Percentiles rank a stretch among this genome's conserved stretches.
phyloP scores from a whole-genome alignment of 2,329 filamentous ascomycete species.

The Trichoderma sp. region DNA sequence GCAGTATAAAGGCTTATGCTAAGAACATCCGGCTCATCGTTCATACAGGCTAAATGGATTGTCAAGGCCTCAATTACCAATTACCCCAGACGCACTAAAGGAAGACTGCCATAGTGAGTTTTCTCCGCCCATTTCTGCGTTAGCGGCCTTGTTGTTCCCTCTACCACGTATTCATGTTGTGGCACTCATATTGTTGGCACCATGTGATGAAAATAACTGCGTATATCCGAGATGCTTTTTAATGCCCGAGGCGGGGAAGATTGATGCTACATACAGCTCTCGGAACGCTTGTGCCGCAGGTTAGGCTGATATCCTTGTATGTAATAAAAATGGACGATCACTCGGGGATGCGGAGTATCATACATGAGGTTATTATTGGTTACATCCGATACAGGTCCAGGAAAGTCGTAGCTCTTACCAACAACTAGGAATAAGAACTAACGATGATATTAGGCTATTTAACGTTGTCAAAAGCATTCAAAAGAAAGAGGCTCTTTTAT shows the following conservation, averaged over 20 bases:
- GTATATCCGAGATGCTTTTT: not conserved
- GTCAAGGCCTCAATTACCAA: not conserved
- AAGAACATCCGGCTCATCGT: not conserved
- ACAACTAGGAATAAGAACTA: not conserved
- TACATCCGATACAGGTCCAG: not conserved
- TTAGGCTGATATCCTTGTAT: not conserved
- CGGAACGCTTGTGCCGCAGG: not conserved
- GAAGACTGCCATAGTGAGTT: not conserved
- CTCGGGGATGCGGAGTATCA: constrained; percentile 1
- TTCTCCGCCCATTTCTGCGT: too few relatives aligned
- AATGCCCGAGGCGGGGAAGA: not conserved
- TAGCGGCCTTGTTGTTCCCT: not conserved
- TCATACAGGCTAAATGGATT: constrained; percentile 1
- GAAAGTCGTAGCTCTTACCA: not conserved
- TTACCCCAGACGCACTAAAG: not conserved
- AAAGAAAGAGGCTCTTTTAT: not conserved
- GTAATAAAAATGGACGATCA: not conserved
- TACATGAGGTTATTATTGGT: not conserved
- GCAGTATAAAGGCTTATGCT: not conserved
- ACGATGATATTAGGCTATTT: constrained; percentile 15
- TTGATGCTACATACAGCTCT: not conserved
- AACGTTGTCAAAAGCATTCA: not conserved
- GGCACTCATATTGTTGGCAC: not conserved
- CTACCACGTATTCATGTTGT: not conserved
- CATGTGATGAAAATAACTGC: not conserved